Evolutionary conservation across 352 stramenopile species (phyloP).

Genomic region (Globisporangium heterothallicum): DNA sequence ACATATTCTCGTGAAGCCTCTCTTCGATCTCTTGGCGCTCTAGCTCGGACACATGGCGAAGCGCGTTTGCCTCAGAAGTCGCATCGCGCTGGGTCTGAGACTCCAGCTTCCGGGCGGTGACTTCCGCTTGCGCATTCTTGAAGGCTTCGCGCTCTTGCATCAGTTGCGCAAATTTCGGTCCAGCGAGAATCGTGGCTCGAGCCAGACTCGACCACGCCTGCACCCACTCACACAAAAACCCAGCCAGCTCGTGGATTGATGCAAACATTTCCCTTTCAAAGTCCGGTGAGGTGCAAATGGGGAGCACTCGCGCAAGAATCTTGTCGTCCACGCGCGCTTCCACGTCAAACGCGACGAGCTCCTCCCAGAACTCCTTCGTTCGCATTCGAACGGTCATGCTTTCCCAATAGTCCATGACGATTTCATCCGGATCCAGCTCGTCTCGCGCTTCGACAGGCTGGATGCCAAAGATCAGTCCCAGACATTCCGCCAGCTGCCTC

Average conservation of each 20-base stretch:
- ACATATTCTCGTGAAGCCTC: conserved; percentile 44
- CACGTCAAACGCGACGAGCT: conserved; percentile 39
- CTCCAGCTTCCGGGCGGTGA: conserved; percentile 27
- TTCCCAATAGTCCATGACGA: conserved; percentile 74
- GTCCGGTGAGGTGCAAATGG: conserved; percentile 52
- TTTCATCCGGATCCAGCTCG: conserved; percentile 65
- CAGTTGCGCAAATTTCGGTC: conserved; percentile 50
- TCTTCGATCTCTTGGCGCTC: conserved; percentile 43
- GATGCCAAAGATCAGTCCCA: conserved; percentile 62
- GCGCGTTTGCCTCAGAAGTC: conserved; percentile 26
- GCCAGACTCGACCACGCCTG: conserved; percentile 41
- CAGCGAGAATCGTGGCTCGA: conserved; percentile 44
- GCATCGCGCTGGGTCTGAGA: conserved; percentile 32
- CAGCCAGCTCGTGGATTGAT: conserved; percentile 46
- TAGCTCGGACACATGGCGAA: conserved; percentile 41
- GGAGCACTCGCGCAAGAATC: conserved; percentile 47
- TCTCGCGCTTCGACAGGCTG: conserved; percentile 50
- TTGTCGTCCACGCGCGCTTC: conserved; percentile 31
- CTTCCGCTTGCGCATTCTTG: conserved; percentile 25
- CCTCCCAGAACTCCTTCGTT: conserved; percentile 41
- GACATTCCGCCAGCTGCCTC: conserved; percentile 58
- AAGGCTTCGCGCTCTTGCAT: conserved; percentile 41
- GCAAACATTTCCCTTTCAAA: conserved; percentile 51
- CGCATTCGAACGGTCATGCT: conserved; percentile 29
- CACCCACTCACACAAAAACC: conserved; percentile 60